Conservation (phyloP, 495 filamentous ascomycete genomes). For the Tuber umbilicatum region DNA sequence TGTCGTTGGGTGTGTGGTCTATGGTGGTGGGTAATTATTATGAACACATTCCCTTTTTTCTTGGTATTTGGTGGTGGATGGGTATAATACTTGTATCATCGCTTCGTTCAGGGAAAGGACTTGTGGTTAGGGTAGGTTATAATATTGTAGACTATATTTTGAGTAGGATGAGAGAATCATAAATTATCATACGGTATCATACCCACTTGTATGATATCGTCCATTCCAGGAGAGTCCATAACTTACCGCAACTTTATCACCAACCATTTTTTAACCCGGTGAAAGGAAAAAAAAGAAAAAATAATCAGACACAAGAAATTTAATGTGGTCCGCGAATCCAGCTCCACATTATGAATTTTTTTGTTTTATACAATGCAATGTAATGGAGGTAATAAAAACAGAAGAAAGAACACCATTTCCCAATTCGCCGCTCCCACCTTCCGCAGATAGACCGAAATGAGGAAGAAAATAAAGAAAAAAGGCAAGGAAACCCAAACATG, state of each 20-base stretch:
- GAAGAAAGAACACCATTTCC: slow-evolving; percentile 32
- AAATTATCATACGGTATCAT: background rate
- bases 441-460: slow-evolving; percentile 26
- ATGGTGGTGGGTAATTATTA: too few species aligned
- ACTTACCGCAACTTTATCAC: background rate
- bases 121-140: background rate
- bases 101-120: background rate
- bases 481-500: slow-evolving; percentile 4
- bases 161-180: background rate
- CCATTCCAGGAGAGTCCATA: too few species aligned
- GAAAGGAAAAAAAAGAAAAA: background rate
- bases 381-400: background rate
- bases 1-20: too few species aligned
- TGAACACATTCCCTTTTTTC: too few species aligned
- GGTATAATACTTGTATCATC: too few species aligned
- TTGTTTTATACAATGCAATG: slow-evolving; percentile 1
- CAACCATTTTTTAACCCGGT: too few species aligned
- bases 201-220: background rate
- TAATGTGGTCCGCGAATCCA: background rate
- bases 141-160: background rate
- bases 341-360: background rate
- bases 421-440: slow-evolving; percentile 39
- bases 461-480: slow-evolving; percentile 17
- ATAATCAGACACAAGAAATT: background rate
- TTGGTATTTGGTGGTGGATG: too few species aligned